Evolutionary conservation across 2,329 filamentous ascomycete species (phyloP).

Genomic region (Aspergillus novofumigatus): DNA sequence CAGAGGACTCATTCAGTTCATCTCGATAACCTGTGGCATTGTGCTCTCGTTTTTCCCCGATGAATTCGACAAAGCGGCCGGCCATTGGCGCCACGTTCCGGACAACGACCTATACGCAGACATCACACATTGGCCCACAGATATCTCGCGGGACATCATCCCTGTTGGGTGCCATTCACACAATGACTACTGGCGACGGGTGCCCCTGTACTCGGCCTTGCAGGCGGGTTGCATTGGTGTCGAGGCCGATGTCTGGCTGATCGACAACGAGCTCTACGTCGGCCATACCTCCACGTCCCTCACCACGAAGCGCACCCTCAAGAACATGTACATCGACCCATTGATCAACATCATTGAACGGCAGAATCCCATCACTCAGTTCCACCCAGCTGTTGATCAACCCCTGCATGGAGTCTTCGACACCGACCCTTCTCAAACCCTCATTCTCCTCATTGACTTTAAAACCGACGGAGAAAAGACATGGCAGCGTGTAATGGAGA

Average conservation of each 20-base stretch:
- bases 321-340: conserved; percentile 51
- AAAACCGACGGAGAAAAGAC: conserved; percentile 38
- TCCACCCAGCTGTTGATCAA: conserved; percentile 26
- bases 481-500: conserved; percentile 36
- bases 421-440: conserved; percentile 44
- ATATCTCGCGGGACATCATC: conserved; percentile 47
- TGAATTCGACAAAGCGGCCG: conserved; percentile 35
- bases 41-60: conserved; percentile 40
- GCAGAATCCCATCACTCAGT: conserved; percentile 44
- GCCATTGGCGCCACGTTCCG: conserved; percentile 37
- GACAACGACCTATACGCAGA: conserved; percentile 37
- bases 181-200: conserved; percentile 56
- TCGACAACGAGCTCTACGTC: conserved; percentile 51
- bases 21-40: conserved; percentile 36
- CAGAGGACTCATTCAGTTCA: conserved; percentile 40
- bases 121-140: conserved; percentile 41
- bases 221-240: conserved; percentile 52
- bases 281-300: conserved; percentile 50
- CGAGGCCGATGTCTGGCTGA: conserved; percentile 56
- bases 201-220: conserved; percentile 54
- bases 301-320: conserved; percentile 45
- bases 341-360: conserved; percentile 46
- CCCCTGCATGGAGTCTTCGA: conserved; percentile 49
- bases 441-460: conserved; percentile 53
- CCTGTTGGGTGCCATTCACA: conserved; percentile 54